A percentile compares a stretch with the other conserved stretches of the same genome.
Conservation (phyloP, 495 filamentous ascomycete species). For the Trichoderma parareesei region DNA sequence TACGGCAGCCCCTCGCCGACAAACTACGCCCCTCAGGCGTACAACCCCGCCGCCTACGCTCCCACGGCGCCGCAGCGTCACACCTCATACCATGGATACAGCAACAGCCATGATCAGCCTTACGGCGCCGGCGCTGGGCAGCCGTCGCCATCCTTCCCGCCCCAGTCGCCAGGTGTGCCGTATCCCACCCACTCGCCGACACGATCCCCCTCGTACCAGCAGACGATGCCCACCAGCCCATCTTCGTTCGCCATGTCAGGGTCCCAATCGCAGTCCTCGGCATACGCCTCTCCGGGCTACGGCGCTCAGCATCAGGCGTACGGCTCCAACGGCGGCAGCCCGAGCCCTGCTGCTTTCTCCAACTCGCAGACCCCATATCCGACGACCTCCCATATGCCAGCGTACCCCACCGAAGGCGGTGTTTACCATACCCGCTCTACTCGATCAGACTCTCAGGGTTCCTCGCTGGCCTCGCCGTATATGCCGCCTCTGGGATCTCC, state of each 20-base stretch:
- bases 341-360: slow-evolving; percentile 23
- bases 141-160: slow-evolving; percentile 17
- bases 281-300: slow-evolving; percentile 21
- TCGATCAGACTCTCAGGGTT: slow-evolving; percentile 35
- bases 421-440: slow-evolving; percentile 32
- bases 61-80: slow-evolving; percentile 35
- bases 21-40: slow-evolving; percentile 35
- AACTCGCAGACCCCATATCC: slow-evolving; percentile 38
- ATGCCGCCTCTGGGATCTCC: slow-evolving; percentile 21
- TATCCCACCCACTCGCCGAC: slow-evolving; percentile 27
- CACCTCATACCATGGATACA: slow-evolving; percentile 35
- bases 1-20: slow-evolving; percentile 27
- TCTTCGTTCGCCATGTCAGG: slow-evolving; percentile 13
- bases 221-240: slow-evolving; percentile 6
- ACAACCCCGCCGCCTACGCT: slow-evolving; percentile 45
- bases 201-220: not conserved
- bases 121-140: slow-evolving; percentile 29
- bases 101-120: slow-evolving; percentile 28
- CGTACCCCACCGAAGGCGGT: slow-evolving; percentile 36
- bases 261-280: slow-evolving; percentile 17
- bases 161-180: slow-evolving; percentile 11
- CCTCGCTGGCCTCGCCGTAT: slow-evolving; percentile 33
- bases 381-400: slow-evolving; percentile 37
- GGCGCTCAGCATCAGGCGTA: slow-evolving; percentile 22
- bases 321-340: slow-evolving; percentile 23